Base-by-base conservation (phyloP, 768 basidiomycete genomes). In the Xerocomellus amylosporus region DNA sequence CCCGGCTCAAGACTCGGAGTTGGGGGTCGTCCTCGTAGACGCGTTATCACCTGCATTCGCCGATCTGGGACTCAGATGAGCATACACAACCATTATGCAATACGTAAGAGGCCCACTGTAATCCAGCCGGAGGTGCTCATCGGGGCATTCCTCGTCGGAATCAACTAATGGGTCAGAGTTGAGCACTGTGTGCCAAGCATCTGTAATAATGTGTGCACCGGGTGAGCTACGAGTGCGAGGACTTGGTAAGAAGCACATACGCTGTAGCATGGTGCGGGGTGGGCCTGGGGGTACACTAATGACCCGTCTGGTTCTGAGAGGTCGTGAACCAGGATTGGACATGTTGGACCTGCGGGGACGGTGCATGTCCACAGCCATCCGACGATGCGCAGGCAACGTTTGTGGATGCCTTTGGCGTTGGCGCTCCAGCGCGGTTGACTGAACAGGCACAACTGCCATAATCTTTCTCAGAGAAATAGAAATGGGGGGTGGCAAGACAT, bases 101-200 rank as follows among this genome's bases (percentile, higher is more conserved):
- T 12, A 26, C 10, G 31, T 36, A 24, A 53, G 34, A 54, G 66
- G 51, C 56, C n/a, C 56, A 89, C 88, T 70, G 61, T 87, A 88
- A 61, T 90, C 88, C 44, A 79, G 72, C 31, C 83, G 79, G 34
- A 79, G 74, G 59, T 86, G 75, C 61, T 87, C 85, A 62, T 90
- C 86, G 14, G 74, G 77, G 45, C 73, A 71, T 63, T 88, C 86
- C 40, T 88, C 86, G 55, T 90, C 89, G 28, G 89, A 90, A 68
- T 90, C 87, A 46, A 77, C 71, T 28, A 90, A 73, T n/a, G 89
- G 85, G 64, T 91, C 89, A 36, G 82, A 80, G 30, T 79, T 82
- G 49, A 76, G 79, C 53, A 85, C 75, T 15, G 80, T 76, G 62
- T 87, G 82, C 86, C 86, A 90, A 15, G 89, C 84, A 64, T 90